A percentile compares a stretch with the other conserved stretches of the same genome.
Conservation (phyloP, 306 rosid genomes). For the Medicago arabica region DNA sequence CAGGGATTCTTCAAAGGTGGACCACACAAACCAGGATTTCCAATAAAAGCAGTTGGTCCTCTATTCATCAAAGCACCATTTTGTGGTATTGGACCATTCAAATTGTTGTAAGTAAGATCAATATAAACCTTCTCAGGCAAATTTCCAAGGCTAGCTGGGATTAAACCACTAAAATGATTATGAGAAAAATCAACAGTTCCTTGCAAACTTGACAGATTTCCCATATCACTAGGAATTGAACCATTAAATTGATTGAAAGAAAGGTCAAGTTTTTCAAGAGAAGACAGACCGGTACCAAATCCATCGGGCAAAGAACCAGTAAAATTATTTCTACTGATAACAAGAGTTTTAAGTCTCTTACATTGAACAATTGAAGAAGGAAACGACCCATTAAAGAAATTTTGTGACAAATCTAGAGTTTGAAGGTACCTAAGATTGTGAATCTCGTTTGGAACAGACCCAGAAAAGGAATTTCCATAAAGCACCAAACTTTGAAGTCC, state of each 20-base stretch:
- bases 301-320: constrained; percentile 73
- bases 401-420: constrained; percentile 85
- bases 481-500: constrained; percentile 94
- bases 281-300: constrained; percentile 64
- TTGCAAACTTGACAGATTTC: constrained; percentile 82
- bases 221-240: constrained; percentile 77
- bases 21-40: constrained; percentile 91
- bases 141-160: constrained; percentile 87
- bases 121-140: constrained; percentile 98
- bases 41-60: constrained; percentile 99
- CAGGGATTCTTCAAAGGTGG: constrained; percentile 94
- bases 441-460: constrained; percentile 76
- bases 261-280: constrained; percentile 74
- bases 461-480: constrained; percentile 91
- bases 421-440: constrained; percentile 83
- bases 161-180: constrained; percentile 77
- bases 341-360: constrained; percentile 74
- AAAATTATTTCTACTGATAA: constrained; percentile 76
- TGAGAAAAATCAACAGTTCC: constrained; percentile 96
- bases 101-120: constrained; percentile 84
- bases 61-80: constrained; percentile 95
- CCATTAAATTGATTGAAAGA: constrained; percentile 81
- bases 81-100: constrained; percentile 92
- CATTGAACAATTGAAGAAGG: constrained; percentile 71
- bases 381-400: constrained; percentile 77